These are phyloP conservation scores for Trifolium repens DNA, from an alignment of 306 rosid species.

Conservation along the genomic window DNA sequence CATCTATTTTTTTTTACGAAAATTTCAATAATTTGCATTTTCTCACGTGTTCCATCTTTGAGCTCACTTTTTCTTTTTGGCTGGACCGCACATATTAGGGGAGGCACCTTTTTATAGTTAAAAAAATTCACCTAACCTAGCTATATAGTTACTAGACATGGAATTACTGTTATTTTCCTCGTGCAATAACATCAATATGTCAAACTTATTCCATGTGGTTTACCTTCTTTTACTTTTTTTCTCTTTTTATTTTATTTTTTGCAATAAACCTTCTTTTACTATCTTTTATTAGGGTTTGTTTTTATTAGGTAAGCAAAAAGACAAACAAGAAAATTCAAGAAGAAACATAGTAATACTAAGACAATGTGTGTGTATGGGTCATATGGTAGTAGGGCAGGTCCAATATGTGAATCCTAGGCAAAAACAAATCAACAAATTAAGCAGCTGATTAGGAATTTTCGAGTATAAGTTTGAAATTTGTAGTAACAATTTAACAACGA, in stretches of 20 bases:
- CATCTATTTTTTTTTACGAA: too few relatives aligned
- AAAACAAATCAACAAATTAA: background rate
- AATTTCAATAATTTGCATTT: background rate
- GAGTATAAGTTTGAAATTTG: conserved; percentile 35
- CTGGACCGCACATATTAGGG: conserved; percentile 37
- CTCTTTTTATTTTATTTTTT: too few relatives aligned
- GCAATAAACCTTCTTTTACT: background rate
- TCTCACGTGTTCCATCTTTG: background rate
- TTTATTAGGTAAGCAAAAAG: conserved; percentile 37
- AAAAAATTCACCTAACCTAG: conserved; percentile 35
- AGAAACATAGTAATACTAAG: background rate
- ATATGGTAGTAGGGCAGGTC: background rate
- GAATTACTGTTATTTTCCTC: conserved; percentile 28
- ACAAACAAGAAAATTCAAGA: conserved; percentile 39
- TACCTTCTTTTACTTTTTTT: background rate
- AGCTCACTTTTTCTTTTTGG: conserved; percentile 38
- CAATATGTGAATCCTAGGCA: conserved; percentile 10
- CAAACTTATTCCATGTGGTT: background rate
- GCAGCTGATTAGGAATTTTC: background rate
- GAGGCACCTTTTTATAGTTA: background rate
- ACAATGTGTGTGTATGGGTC: background rate
- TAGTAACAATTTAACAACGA: conserved; percentile 27
- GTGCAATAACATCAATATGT: conserved; percentile 12
- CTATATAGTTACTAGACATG: conserved; percentile 10
- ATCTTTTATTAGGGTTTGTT: conserved; percentile 12